Base-by-base conservation (phyloP, 352 stramenopile species). In the Globisporangium sylvaticum region DNA sequence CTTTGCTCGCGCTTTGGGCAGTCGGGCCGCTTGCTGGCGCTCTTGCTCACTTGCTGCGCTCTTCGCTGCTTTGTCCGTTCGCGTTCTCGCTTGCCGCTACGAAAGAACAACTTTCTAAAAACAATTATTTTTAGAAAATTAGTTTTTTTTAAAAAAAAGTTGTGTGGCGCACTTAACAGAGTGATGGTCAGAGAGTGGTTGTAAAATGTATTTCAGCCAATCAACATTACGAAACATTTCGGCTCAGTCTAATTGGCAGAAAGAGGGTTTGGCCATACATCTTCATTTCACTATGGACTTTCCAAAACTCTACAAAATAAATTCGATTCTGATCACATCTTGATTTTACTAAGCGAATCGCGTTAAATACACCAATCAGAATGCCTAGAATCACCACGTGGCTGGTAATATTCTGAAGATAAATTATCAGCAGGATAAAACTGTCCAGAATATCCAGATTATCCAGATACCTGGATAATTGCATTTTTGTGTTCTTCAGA, bases 51-150 rank as follows among this genome's bases (percentile, higher is more conserved):
- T 65, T 65, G 15, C 42, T 50, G 34, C n/a, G 46, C 31, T 37
- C 60, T 58, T 65, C 44, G 60, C 7, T 31, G 60, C 60, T 65
- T 65, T 65, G 60, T 65, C 60, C 22, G 60, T 65, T 58, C 60
- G 60, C 60, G 46, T 65, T 65, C 60, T 65, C 58, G 24, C 58
- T 54, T 63, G 53, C 53, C 29, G 18, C 54, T 44, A 18, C 27
- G 53, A 22, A 58, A 58, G 24, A 58, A 37, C n/a, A n/a, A n/a
- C n/a, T n/a, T n/a, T n/a, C n/a, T n/a, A n/a, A n/a, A n/a, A n/a
- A n/a, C n/a, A n/a, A n/a, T n/a, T n/a, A n/a, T n/a, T n/a, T n/a
- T n/a, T n/a, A n/a, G n/a, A n/a, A n/a, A n/a, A n/a, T n/a, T n/a
- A n/a, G n/a, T n/a, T n/a, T n/a, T n/a, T n/a, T n/a, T n/a, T n/a